Percentiles rank a stretch among this genome's conserved stretches.
These are phyloP conservation scores for Psilocybe mexicana DNA, from an alignment of 1,284 basidiomycete genomes.

Conservation along the genomic window DNA sequence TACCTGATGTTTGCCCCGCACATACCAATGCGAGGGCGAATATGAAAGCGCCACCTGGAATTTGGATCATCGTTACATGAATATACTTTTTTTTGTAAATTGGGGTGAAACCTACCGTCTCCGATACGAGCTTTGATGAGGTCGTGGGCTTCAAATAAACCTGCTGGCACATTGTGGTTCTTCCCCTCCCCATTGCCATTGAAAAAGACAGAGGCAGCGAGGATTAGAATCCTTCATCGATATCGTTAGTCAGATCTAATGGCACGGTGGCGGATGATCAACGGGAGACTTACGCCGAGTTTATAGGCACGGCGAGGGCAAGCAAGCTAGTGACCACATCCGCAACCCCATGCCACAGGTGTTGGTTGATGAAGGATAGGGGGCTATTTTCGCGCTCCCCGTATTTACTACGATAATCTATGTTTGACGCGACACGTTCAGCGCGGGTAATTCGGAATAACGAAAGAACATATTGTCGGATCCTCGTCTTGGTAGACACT, in stretches of 20 bases:
- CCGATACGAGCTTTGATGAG: constrained; percentile 62
- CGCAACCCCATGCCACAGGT: constrained; percentile 63
- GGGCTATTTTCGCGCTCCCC: constrained; percentile 51
- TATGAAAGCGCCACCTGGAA: constrained; percentile 61
- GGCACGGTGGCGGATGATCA: not conserved
- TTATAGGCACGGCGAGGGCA: constrained; percentile 73
- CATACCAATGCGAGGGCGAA: constrained; percentile 80
- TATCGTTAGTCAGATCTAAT: not conserved
- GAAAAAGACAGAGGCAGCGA: constrained; percentile 62
- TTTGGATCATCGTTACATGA: not conserved
- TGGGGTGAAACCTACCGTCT: constrained; percentile 42
- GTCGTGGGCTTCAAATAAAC: constrained; percentile 70
- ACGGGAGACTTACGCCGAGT: constrained; percentile 46
- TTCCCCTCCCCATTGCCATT: constrained; percentile 37
- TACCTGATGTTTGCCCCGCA: constrained; percentile 79
- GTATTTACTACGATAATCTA: constrained; percentile 34
- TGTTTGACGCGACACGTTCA: constrained; percentile 29
- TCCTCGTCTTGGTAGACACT: constrained; percentile 10
- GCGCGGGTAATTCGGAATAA: constrained; percentile 38
- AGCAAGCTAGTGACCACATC: constrained; percentile 57
- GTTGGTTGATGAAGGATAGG: constrained; percentile 58
- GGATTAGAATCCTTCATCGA: constrained; percentile 48
- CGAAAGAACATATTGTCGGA: constrained; percentile 20
- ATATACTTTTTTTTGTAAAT: not conserved
- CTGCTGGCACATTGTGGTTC: constrained; percentile 42